Percentiles rank a stretch among this genome's conserved stretches.
Conservation (phyloP, 345 rosid species). For the Laguncularia racemosa region DNA sequence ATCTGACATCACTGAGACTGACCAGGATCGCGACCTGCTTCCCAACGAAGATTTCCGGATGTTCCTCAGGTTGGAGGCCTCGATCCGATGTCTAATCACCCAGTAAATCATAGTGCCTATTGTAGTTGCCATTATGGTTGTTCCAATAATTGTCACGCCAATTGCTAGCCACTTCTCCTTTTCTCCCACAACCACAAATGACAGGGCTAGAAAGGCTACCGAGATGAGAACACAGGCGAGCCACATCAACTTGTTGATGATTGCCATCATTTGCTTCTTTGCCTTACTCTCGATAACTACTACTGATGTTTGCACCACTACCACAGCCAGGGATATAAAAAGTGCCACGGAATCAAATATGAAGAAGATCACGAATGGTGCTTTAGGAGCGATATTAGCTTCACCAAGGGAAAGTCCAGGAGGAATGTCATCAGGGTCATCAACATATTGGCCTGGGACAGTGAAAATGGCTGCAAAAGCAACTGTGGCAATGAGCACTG, state of each 20-base stretch:
- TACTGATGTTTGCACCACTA: conserved; percentile 91
- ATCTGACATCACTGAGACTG: conserved; percentile 53
- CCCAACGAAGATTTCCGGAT: conserved; percentile 49
- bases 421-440: conserved; percentile 27
- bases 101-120: conserved; percentile 90
- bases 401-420: conserved; percentile 57
- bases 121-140: conserved; percentile 78
- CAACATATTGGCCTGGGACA: conserved; percentile 82
- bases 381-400: conserved; percentile 63
- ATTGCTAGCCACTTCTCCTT: conserved; percentile 71
- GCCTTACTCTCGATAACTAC: conserved; percentile 91
- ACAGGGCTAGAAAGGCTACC: conserved; percentile 67
- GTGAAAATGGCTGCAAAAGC: conserved; percentile 95
- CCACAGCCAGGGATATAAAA: conserved; percentile 89
- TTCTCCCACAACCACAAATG: conserved; percentile 77
- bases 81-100: conserved; percentile 81
- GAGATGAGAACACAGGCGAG: conserved; percentile 77
- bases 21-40: conserved; percentile 57
- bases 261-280: conserved; percentile 91
- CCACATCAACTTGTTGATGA: conserved; percentile 96
- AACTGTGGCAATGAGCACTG: conserved; percentile 86
- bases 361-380: conserved; percentile 70
- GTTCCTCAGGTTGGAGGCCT: conserved; percentile 61
- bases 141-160: conserved; percentile 71
- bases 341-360: conserved; percentile 79